These are phyloP conservation scores for Sarcodon sp. DNA, from an alignment of 768 basidiomycete genomes.

Conservation along the genomic window DNA sequence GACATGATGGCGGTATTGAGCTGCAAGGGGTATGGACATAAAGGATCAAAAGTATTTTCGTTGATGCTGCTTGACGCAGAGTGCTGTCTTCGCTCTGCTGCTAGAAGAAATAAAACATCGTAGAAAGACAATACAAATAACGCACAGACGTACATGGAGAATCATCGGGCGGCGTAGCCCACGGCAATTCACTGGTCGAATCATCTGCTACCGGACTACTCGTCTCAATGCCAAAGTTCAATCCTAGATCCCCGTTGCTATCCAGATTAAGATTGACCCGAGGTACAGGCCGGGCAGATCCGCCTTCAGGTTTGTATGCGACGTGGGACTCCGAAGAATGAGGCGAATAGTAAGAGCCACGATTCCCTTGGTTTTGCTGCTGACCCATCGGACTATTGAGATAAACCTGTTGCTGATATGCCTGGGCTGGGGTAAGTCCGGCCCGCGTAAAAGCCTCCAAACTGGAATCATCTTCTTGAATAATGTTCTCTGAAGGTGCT, in stretches of 20 bases:
- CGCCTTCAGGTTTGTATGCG: slow-evolving; percentile 10
- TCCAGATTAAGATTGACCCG: neutral
- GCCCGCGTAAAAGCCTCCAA: slow-evolving; percentile 31
- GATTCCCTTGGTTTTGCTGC: slow-evolving; percentile 20
- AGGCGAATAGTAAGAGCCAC: slow-evolving; percentile 1
- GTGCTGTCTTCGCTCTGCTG: slow-evolving; percentile 2
- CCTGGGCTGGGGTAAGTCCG: slow-evolving; percentile 65
- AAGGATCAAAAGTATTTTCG: slow-evolving; percentile 12
- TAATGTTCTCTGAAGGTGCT: slow-evolving; percentile 35
- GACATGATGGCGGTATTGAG: slow-evolving; percentile 36
- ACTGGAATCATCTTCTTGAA: slow-evolving; percentile 22
- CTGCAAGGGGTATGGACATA: slow-evolving; percentile 39
- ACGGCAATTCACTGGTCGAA: slow-evolving; percentile 10
- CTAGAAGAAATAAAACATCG: neutral
- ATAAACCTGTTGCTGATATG: slow-evolving; percentile 70
- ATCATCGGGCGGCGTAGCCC: slow-evolving; percentile 1
- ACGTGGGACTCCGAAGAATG: slow-evolving; percentile 9
- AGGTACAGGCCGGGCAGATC: slow-evolving; percentile 1
- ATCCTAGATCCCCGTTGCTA: slow-evolving; percentile 13
- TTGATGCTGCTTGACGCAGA: slow-evolving; percentile 19
- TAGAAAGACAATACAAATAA: neutral
- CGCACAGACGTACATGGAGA: neutral
- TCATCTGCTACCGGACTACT: slow-evolving; percentile 31
- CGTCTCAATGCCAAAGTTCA: slow-evolving; percentile 40
- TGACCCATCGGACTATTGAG: slow-evolving; percentile 26